Base-by-base conservation (phyloP, 2,329 filamentous ascomycete species). In the Passalora sequoiae region DNA sequence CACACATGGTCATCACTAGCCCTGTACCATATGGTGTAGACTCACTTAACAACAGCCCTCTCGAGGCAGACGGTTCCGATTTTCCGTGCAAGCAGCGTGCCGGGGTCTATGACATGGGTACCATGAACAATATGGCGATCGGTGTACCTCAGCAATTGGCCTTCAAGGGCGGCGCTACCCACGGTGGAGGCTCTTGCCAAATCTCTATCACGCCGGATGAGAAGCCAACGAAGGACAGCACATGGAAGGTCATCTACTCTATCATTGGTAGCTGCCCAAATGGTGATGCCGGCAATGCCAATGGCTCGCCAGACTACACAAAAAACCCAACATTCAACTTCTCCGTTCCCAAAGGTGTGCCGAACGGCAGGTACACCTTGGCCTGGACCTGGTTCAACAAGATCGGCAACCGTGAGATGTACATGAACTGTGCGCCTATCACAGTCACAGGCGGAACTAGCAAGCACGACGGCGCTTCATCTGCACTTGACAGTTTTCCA, bases 331-430 rank as follows among this genome's bases (percentile, higher is more conserved):
- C 80, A 0, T 91, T 89, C 64, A 69, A 76, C 27, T 94, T 83
- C 69, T 75, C 69, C 0, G 78, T 97, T 4, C 89, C 89, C 0
- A 59, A 74, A 0, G 77, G 81, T n/a, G 75, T 96, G 37, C 78
- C 81, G 1, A 72, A 83, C 1, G 91, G 91, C 4, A 73, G 86
- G 27, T 86, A 84, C 33, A 83, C 82, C 0, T 71, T 96, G 6
- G 87, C 87, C 0, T 96, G 89, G 88, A 88, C 96, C 86, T 97
- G 91, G 56, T 83, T 92, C 71, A 96, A 95, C 63, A 81, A 83
- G 50, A 65, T 94, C 4, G 89, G 91, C 4, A 91, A 94, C 69
- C 80, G 89, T 1, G 91, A 97, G 63, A 86, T 95, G 76, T 97
- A 97, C 75, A 94, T 94, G 89, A 92, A 95, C 75, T 97, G 92